A percentile compares a stretch with the other conserved stretches of the same genome.
Conservation (phyloP, 2,329 filamentous ascomycete genomes). For the Colletotrichum tanaceti region DNA sequence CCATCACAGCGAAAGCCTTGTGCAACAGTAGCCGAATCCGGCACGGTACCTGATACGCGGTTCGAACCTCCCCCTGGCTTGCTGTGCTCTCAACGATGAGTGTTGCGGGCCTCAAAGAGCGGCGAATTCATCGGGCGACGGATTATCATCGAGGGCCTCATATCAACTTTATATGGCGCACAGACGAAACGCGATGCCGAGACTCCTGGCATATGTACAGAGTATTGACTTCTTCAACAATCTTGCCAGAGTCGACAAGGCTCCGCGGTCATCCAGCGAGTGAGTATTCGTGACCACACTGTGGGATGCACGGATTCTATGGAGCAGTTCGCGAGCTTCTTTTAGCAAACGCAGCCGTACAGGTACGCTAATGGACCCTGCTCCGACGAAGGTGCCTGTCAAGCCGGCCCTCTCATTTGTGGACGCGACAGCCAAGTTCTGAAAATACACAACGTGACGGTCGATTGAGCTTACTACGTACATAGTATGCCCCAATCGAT, state of each 20-base stretch:
- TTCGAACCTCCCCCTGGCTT: conserved; percentile 25
- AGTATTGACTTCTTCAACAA: too few relatives aligned
- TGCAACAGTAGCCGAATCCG: conserved; percentile 24
- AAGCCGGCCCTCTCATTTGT: conserved; percentile 17
- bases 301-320: conserved; percentile 9
- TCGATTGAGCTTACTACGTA: conserved; percentile 5
- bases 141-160: neutral
- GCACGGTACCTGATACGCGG: conserved; percentile 23
- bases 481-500: neutral
- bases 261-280: conserved; percentile 1
- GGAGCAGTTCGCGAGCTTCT: conserved; percentile 35
- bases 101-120: conserved; percentile 1
- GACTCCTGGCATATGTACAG: conserved; percentile 13
- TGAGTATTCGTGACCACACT: neutral
- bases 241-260: conserved; percentile 9
- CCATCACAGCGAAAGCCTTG: conserved; percentile 29
- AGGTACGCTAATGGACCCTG: conserved; percentile 13
- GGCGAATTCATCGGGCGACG: neutral
- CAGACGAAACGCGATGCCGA: neutral
- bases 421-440: conserved; percentile 10
- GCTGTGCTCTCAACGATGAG: conserved; percentile 1
- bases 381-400: conserved; percentile 20
- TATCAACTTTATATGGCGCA: neutral
- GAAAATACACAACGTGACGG: conserved; percentile 15
- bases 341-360: conserved; percentile 36